A percentile compares a stretch with the other conserved stretches of the same genome.
Evolutionary conservation across 2,329 filamentous ascomycete species (phyloP).

Genomic region (Aspergillus brasiliensis): DNA sequence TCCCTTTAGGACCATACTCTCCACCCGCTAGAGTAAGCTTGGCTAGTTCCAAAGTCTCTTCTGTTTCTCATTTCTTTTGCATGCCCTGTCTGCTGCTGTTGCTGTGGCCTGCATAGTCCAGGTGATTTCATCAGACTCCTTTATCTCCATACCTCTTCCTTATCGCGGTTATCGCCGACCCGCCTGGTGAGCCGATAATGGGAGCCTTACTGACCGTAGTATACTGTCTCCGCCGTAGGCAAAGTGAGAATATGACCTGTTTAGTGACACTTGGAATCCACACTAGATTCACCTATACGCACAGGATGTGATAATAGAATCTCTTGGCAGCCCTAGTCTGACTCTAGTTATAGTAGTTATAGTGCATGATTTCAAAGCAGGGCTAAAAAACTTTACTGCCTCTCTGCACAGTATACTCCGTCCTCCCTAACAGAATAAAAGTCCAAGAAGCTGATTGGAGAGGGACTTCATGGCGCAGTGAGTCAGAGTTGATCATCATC

Average conservation of each 20-base stretch:
- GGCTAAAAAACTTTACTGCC: not conserved
- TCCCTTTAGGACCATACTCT: not conserved
- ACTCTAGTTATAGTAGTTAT: not conserved
- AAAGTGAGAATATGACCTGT: not conserved
- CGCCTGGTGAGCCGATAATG: not conserved
- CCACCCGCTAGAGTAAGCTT: not conserved
- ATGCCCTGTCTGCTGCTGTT: too few species aligned
- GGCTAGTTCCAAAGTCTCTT: too few species aligned
- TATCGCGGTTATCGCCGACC: constrained; percentile 10
- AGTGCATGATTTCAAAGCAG: not conserved
- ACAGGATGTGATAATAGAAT: not conserved
- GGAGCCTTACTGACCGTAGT: not conserved
- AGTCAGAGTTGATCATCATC: too few species aligned
- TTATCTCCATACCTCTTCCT: not conserved
- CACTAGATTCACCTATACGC: not conserved
- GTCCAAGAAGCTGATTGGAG: too few species aligned
- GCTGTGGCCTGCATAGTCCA: too few species aligned
- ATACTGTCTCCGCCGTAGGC: not conserved
- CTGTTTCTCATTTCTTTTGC: too few species aligned
- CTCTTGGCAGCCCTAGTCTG: not conserved
- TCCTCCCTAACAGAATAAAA: too few species aligned
- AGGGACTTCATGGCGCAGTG: too few species aligned
- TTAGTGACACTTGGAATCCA: not conserved
- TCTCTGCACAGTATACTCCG: too few species aligned
- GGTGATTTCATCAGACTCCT: too few species aligned